These are phyloP conservation scores for Epichloe sylvatica DNA, from an alignment of 2,329 filamentous ascomycete species.

Conservation along the genomic window DNA sequence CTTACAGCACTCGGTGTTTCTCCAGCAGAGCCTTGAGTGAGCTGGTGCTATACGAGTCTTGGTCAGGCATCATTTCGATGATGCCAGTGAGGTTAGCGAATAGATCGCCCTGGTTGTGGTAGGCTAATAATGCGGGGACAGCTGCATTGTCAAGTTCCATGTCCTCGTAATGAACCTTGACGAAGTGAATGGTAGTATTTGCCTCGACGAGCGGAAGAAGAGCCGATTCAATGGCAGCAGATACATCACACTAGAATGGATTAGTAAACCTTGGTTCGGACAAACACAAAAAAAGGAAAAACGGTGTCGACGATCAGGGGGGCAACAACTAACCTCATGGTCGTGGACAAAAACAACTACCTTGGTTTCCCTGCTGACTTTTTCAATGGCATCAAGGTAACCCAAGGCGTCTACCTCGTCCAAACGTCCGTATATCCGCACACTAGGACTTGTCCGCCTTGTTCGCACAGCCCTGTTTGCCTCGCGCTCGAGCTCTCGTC, in stretches of 20 bases:
- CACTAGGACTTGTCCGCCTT: conserved; percentile 61
- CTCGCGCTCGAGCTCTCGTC: conserved; percentile 61
- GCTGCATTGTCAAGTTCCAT: conserved; percentile 87
- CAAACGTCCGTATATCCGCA: conserved; percentile 63
- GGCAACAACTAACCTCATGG: conserved; percentile 50
- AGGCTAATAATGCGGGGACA: conserved; percentile 78
- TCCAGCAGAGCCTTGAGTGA: conserved; percentile 38
- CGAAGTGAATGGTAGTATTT: conserved; percentile 63
- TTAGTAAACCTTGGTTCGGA: background rate
- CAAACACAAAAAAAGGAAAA: conserved; percentile 6
- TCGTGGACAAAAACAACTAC: conserved; percentile 94
- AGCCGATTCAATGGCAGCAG: conserved; percentile 63
- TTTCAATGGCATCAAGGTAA: conserved; percentile 94
- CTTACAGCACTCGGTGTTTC: conserved; percentile 38
- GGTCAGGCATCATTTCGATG: conserved; percentile 68
- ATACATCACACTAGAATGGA: conserved; percentile 57
- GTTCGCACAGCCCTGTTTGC: conserved; percentile 41
- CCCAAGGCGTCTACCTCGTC: conserved; percentile 78
- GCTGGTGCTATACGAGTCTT: conserved; percentile 42
- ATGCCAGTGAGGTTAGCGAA: conserved; percentile 83
- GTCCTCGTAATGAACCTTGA: conserved; percentile 81
- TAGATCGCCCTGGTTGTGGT: conserved; percentile 74
- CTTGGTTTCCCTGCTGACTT: conserved; percentile 62
- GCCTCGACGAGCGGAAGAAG: conserved; percentile 59
- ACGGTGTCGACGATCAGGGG: background rate